Base-by-base conservation (phyloP, 1,139 yeast species). In the Blastobotrys elegans region DNA sequence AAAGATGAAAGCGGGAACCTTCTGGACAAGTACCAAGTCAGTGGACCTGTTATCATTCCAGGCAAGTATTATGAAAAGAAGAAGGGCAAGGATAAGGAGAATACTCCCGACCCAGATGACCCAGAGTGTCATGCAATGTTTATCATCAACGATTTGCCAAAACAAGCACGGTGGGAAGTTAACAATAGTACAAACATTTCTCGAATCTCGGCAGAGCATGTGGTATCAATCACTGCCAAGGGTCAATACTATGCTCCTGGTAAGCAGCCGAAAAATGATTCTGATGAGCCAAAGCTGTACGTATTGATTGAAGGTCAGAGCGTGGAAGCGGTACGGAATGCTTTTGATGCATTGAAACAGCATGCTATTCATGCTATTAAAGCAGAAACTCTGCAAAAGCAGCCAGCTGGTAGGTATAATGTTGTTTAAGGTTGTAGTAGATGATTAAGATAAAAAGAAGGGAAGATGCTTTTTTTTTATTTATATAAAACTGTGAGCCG, bases 71-170 rank as follows among this genome's bases (percentile, higher is more conserved):
- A 29, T 24, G 46, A 43, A 7, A n/a, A 18, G 3, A 44, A 44
- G 20, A 18, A 22, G 18, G 31, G 24, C 21, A 16, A 36, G 3
- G 30, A 6, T 29, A 10, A 17, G 14, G 20, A 3, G 13, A 17
- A 6, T 22, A 11, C 5, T 22, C 3, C 10, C 11, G 43, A 41
- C 18, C 32, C 38, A 5, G 26, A 36, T 14, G 36, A 30, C 16
- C 30, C 30, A 6, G 75, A 78, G 26, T 87, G 72, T 68, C 84
- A 82, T 57, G 84, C 96, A 0, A 75, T 80, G 36, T 73, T 92
- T 48, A 79, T 80, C 44, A 82, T 90, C 55, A 92, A 92, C 58
- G 97, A 92, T 61, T 71, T 86, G 27, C 96, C 97, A 0, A 92
- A 85, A 59, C 73, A 77, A 40, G 92, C 90, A 0, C 71, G 98